phyloP scores from a whole-genome alignment of 768 basidiomycete genomes.

The Russula virescens region DNA sequence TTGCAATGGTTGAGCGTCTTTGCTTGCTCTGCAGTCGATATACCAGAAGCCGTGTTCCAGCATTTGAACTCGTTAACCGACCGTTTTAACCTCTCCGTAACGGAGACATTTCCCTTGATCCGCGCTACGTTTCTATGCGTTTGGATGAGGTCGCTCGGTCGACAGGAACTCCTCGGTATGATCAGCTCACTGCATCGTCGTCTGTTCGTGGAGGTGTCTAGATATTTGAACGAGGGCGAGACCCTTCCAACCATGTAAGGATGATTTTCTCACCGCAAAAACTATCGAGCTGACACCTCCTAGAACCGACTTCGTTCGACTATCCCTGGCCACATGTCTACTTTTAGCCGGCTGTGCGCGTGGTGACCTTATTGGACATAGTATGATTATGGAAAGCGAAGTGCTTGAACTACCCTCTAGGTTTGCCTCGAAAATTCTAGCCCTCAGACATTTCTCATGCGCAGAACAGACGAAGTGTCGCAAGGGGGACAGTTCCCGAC shows the following conservation, averaged over 20 bases:
- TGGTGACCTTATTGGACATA: conserved; percentile 38
- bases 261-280: background rate
- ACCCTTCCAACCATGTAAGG: conserved; percentile 17
- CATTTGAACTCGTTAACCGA: conserved; percentile 41
- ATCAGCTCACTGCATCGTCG: conserved; percentile 45
- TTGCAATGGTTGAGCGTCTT: conserved; percentile 58
- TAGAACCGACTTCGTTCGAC: conserved; percentile 50
- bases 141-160: conserved; percentile 56
- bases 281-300: background rate
- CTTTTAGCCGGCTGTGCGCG: conserved; percentile 64
- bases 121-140: conserved; percentile 49
- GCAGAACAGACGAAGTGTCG: conserved; percentile 42
- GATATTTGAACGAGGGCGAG: conserved; percentile 32
- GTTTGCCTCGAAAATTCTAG: conserved; percentile 33
- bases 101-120: conserved; percentile 46
- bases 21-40: conserved; percentile 58
- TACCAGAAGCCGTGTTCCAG: conserved; percentile 47
- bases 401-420: conserved; percentile 49
- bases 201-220: conserved; percentile 37
- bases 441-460: background rate
- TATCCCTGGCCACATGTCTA: conserved; percentile 56
- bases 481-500: conserved; percentile 43
- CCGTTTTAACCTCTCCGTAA: conserved; percentile 36
- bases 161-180: conserved; percentile 50
- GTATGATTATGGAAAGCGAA: conserved; percentile 46